These are phyloP conservation scores for Hemisphaericaspora subhashii DNA, from an alignment of 1,139 yeast species.

Conservation along the genomic window DNA sequence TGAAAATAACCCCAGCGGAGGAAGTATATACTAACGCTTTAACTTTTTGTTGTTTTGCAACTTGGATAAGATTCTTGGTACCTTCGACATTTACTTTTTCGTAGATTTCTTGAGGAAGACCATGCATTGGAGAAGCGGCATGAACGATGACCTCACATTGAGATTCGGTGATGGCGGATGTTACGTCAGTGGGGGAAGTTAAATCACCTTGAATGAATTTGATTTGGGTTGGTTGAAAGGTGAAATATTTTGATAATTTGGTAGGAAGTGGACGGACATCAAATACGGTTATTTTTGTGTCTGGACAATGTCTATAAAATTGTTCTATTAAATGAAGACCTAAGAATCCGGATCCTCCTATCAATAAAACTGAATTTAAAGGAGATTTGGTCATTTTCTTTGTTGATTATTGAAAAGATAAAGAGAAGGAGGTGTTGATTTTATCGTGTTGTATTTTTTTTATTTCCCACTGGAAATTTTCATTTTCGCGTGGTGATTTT, in stretches of 20 bases:
- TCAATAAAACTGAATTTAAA: constrained; percentile 54
- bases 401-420: neutral
- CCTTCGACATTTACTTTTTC: constrained; percentile 91
- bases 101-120: constrained; percentile 74
- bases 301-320: constrained; percentile 65
- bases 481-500: neutral
- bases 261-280: constrained; percentile 88
- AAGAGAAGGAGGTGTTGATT: neutral
- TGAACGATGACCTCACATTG: constrained; percentile 83
- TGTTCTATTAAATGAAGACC: constrained; percentile 91
- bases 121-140: constrained; percentile 96
- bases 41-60: constrained; percentile 54
- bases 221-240: constrained; percentile 62
- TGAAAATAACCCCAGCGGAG: constrained; percentile 95
- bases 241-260: constrained; percentile 65
- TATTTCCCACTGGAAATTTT: neutral
- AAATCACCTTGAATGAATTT: constrained; percentile 78
- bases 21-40: constrained; percentile 89
- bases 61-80: constrained; percentile 70
- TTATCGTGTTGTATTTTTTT: neutral
- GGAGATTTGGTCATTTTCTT: constrained; percentile 7
- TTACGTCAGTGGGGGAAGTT: constrained; percentile 70
- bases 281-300: constrained; percentile 78
- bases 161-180: constrained; percentile 57
- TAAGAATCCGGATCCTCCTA: constrained; percentile 94